These are phyloP conservation scores for Pyracantha coccinea DNA, from an alignment of 331 rosid species.

Conservation along the genomic window DNA sequence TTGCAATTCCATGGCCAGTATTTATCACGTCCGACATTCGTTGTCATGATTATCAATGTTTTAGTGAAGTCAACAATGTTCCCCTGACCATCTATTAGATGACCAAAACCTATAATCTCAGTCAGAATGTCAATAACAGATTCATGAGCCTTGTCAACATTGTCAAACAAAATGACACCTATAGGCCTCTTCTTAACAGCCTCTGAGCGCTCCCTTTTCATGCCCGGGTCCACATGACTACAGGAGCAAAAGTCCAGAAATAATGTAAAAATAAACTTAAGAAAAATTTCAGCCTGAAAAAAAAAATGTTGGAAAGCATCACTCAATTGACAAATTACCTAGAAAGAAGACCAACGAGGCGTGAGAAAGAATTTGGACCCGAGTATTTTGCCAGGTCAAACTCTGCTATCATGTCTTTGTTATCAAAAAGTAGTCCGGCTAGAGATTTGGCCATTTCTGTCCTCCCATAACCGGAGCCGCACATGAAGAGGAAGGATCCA, in stretches of 20 bases:
- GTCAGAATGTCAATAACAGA: slow-evolving; percentile 4
- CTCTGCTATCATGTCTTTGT: slow-evolving; percentile 13
- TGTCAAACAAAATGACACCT: slow-evolving; percentile 19
- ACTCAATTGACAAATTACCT: slow-evolving; percentile 1
- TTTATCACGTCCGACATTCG: slow-evolving; percentile 13
- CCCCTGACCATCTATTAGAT: slow-evolving; percentile 14
- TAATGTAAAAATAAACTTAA: neutral
- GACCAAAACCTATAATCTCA: slow-evolving; percentile 9
- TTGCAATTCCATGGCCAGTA: slow-evolving; percentile 19
- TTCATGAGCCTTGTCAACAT: slow-evolving; percentile 12
- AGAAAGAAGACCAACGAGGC: neutral
- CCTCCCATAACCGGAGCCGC: slow-evolving; percentile 18
- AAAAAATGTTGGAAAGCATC: neutral
- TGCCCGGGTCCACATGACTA: slow-evolving; percentile 4
- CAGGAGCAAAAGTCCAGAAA: neutral
- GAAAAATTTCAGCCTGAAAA: neutral
- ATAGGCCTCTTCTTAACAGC: slow-evolving; percentile 13
- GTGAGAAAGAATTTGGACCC: slow-evolving; percentile 8
- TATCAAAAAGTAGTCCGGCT: slow-evolving; percentile 8
- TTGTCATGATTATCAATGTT: slow-evolving; percentile 10
- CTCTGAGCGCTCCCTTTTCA: slow-evolving; percentile 7
- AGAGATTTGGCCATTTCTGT: slow-evolving; percentile 10
- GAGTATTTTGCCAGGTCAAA: slow-evolving; percentile 9
- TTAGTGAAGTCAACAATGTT: slow-evolving; percentile 6
- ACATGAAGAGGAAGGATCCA: slow-evolving; percentile 19